phyloP scores from a whole-genome alignment of 805 yeast species.

The Candida quercuum region DNA sequence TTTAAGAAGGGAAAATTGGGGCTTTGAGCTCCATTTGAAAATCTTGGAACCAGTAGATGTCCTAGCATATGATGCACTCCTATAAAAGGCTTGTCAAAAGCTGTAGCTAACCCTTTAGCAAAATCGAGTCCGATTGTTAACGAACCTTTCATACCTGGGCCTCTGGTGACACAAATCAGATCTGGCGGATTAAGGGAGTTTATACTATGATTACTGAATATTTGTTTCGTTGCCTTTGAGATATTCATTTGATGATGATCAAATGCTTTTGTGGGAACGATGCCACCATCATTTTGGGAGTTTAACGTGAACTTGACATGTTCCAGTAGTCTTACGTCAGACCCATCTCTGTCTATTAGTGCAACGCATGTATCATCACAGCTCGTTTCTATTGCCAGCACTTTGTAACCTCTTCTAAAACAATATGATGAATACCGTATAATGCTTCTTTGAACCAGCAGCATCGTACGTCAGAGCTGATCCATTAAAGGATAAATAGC shows the following conservation, averaged over 20 bases:
- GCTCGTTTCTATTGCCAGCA: slow-evolving; percentile 85
- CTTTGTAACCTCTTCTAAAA: slow-evolving; percentile 41
- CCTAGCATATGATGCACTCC: slow-evolving; percentile 98
- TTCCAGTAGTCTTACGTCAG: slow-evolving; percentile 35
- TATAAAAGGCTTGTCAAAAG: slow-evolving; percentile 69
- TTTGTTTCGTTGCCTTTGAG: slow-evolving; percentile 42
- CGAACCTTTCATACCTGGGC: slow-evolving; percentile 96
- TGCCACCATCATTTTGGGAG: slow-evolving; percentile 70
- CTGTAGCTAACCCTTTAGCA: slow-evolving; percentile 80
- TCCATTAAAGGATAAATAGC: too few relatives aligned
- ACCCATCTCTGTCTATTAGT: slow-evolving; percentile 46
- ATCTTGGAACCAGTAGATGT: slow-evolving; percentile 67
- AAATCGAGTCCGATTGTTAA: slow-evolving; percentile 75
- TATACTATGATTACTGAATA: slow-evolving; percentile 28
- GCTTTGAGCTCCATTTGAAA: slow-evolving; percentile 33
- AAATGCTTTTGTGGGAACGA: slow-evolving; percentile 81
- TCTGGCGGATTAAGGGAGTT: slow-evolving; percentile 42
- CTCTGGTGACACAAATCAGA: slow-evolving; percentile 83
- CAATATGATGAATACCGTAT: neutral
- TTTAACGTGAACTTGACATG: slow-evolving; percentile 64
- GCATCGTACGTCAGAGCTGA: too few relatives aligned
- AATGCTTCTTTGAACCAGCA: neutral
- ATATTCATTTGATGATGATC: slow-evolving; percentile 65
- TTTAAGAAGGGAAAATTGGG: slow-evolving; percentile 69
- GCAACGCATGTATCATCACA: slow-evolving; percentile 96